phyloP scores from a whole-genome alignment of 306 rosid genomes.

The Vigna reflexopilosa region DNA sequence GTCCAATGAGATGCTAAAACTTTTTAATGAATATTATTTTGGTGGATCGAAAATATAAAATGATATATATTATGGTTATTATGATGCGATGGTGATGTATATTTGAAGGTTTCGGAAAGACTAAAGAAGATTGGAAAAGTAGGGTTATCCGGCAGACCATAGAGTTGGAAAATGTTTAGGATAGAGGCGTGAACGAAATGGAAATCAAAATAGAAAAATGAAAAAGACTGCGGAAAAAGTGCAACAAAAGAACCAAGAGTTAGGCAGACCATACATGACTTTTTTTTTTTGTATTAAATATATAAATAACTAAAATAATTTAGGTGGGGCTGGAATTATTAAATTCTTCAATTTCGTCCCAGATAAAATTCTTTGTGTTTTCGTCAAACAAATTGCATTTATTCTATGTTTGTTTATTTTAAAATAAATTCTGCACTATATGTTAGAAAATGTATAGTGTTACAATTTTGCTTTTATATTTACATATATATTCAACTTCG shows the following conservation, averaged over 20 bases:
- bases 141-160: neutral
- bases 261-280: slow-evolving; percentile 1
- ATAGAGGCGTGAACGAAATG: slow-evolving; percentile 17
- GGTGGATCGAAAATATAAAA: too few relatives aligned
- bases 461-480: too few relatives aligned
- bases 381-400: neutral
- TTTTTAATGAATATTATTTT: too few relatives aligned
- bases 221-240: neutral
- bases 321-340: neutral
- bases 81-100: neutral
- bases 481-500: too few relatives aligned
- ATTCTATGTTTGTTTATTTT: too few relatives aligned
- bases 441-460: too few relatives aligned
- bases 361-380: neutral
- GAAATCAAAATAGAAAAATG: neutral
- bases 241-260: slow-evolving; percentile 14
- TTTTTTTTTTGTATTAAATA: neutral
- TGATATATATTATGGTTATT: too few relatives aligned
- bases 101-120: slow-evolving; percentile 4
- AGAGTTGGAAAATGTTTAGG: slow-evolving; percentile 6
- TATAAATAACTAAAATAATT: neutral
- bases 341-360: slow-evolving; percentile 3
- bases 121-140: neutral
- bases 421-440: too few relatives aligned
- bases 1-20: neutral